Percentiles rank a stretch among this genome's conserved stretches.
These are phyloP conservation scores for Lepidium sativum DNA, from an alignment of 345 rosid genomes.

Conservation along the genomic window DNA sequence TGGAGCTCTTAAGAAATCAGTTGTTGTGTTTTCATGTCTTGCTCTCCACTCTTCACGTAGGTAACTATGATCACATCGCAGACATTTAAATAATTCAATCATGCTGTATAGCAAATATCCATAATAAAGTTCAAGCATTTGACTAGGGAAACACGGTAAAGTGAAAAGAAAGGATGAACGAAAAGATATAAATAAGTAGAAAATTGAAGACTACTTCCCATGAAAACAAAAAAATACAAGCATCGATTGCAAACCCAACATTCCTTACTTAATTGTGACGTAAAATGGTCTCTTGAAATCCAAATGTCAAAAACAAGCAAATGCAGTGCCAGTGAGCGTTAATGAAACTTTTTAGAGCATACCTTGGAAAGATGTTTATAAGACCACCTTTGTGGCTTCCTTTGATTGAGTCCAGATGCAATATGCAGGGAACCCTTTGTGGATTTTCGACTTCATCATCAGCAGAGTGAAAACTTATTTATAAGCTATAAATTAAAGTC, in stretches of 20 bases:
- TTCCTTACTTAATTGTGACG: neutral
- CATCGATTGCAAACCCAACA: conserved; percentile 5
- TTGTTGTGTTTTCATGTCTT: conserved; percentile 45
- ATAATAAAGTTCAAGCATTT: neutral
- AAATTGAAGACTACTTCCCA: too few species aligned
- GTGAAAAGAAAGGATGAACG: too few species aligned
- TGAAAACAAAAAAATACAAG: neutral
- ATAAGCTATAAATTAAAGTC: neutral
- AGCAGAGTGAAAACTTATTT: conserved; percentile 22
- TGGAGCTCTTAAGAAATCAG: conserved; percentile 42
- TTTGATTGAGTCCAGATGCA: conserved; percentile 94
- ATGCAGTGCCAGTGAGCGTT: conserved; percentile 4
- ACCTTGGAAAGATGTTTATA: conserved; percentile 81
- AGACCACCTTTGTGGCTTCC: conserved; percentile 88
- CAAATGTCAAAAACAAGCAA: conserved; percentile 1
- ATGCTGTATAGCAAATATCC: neutral
- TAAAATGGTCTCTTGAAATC: neutral
- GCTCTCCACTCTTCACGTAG: conserved; percentile 87
- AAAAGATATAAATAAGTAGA: too few species aligned
- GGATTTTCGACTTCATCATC: conserved; percentile 39
- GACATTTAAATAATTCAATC: neutral
- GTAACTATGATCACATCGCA: conserved; percentile 46
- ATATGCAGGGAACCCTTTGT: conserved; percentile 59
- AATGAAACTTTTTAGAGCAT: conserved; percentile 2
- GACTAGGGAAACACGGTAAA: neutral